Evolutionary conservation across 768 basidiomycete genomes (phyloP).

Genomic region (Neoboletus subvelutipes): DNA sequence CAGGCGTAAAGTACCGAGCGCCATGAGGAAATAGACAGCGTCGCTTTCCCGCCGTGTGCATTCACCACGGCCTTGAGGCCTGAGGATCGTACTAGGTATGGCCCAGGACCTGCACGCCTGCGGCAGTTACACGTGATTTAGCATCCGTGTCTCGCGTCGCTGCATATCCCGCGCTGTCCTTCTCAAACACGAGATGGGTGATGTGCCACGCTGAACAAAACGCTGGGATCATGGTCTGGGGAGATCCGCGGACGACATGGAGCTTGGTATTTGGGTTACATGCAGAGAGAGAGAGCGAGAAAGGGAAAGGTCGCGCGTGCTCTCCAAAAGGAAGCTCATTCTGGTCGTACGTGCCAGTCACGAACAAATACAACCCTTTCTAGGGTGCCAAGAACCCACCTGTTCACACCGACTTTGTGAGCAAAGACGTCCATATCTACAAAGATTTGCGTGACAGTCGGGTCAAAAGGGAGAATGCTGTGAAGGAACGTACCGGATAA

Average conservation of each 20-base stretch:
- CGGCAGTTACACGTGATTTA: slow-evolving; percentile 5
- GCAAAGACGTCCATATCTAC: slow-evolving; percentile 6
- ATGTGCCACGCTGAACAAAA: slow-evolving; percentile 11
- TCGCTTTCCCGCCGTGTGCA: slow-evolving; percentile 2
- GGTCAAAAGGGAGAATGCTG: not conserved
- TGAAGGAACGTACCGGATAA: slow-evolving; percentile 9
- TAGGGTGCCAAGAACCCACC: slow-evolving; percentile 2
- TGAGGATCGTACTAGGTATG: slow-evolving; percentile 3
- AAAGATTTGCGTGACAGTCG: not conserved
- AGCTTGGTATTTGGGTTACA: slow-evolving; percentile 18
- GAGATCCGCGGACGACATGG: slow-evolving; percentile 24
- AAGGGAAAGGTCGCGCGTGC: slow-evolving; percentile 11
- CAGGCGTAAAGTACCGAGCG: slow-evolving; percentile 2
- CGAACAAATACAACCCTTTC: not conserved
- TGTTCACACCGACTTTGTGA: slow-evolving; percentile 6
- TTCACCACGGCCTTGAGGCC: slow-evolving; percentile 1
- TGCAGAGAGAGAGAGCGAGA: slow-evolving; percentile 4
- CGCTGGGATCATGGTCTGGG: slow-evolving; percentile 12
- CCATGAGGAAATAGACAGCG: slow-evolving; percentile 10
- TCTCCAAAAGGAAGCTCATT: slow-evolving; percentile 15
- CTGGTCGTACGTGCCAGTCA: slow-evolving; percentile 9
- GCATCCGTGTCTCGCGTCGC: slow-evolving; percentile 3
- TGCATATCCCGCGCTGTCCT: slow-evolving; percentile 1
- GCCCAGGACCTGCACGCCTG: not conserved
- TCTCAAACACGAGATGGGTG: slow-evolving; percentile 12